Evolutionary conservation across 2,329 filamentous ascomycete genomes (phyloP).

Genomic region (Stylonectria norvegica): DNA sequence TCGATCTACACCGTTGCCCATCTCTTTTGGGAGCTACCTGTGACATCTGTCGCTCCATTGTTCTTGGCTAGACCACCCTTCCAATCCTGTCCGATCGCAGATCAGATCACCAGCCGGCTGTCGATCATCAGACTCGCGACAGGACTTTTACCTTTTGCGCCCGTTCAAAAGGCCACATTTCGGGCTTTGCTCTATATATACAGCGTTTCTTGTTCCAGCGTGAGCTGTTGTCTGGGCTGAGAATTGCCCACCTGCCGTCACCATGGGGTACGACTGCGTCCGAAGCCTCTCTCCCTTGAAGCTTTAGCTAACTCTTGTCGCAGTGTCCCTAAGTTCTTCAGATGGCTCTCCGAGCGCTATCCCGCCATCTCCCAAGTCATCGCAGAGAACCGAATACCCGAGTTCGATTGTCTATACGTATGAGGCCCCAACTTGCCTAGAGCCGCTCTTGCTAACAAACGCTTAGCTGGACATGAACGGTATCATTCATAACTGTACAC

Average conservation of each 20-base stretch:
- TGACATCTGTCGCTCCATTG: background rate
- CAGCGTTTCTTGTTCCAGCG: constrained; percentile 4
- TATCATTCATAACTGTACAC: constrained; percentile 99
- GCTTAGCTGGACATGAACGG: constrained; percentile 90
- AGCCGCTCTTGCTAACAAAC: constrained; percentile 20
- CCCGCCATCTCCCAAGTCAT: constrained; percentile 97
- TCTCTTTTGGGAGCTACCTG: background rate
- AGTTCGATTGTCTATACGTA: constrained; percentile 95
- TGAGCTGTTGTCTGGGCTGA: constrained; percentile 19
- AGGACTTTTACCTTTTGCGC: constrained; percentile 21
- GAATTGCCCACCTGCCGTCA: constrained; percentile 17
- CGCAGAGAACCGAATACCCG: constrained; percentile 96
- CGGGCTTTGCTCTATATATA: constrained; percentile 3
- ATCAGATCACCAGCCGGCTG: constrained; percentile 13
- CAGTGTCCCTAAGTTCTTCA: constrained; percentile 84
- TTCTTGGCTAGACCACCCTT: constrained; percentile 1
- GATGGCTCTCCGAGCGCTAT: constrained; percentile 99
- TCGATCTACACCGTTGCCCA: background rate
- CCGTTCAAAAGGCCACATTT: too few species aligned
- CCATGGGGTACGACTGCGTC: constrained; percentile 30
- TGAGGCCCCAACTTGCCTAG: constrained; percentile 27
- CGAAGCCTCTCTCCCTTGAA: constrained; percentile 1
- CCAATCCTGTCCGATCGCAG: constrained; percentile 5
- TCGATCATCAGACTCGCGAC: constrained; percentile 14
- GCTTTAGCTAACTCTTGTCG: constrained; percentile 15